phyloP scores from a whole-genome alignment of 2,329 filamentous ascomycete genomes.

The Penicillium sp. region DNA sequence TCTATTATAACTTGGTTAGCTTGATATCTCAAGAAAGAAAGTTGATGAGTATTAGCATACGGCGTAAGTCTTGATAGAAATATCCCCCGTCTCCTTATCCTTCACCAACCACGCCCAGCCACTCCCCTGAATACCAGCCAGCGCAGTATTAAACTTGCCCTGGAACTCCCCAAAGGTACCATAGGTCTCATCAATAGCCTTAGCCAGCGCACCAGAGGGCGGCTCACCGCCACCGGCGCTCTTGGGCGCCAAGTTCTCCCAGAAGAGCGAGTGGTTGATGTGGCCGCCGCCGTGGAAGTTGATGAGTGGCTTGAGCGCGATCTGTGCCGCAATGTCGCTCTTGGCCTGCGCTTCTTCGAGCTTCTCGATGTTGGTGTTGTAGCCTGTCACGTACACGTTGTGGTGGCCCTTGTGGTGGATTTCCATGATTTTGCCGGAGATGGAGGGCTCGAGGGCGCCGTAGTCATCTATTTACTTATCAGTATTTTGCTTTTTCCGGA shows the following conservation, averaged over 20 bases:
- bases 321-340: conserved; percentile 54
- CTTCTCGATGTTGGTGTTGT: conserved; percentile 75
- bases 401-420: conserved; percentile 93
- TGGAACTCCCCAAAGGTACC: conserved; percentile 58
- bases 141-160: conserved; percentile 60
- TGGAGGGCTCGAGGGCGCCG: conserved; percentile 78
- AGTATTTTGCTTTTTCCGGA: not conserved
- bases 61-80: conserved; percentile 62
- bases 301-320: conserved; percentile 57
- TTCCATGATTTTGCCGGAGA: conserved; percentile 94
- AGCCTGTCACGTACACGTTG: conserved; percentile 86
- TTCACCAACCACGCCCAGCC: conserved; percentile 63
- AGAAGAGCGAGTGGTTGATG: conserved; percentile 62
- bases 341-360: conserved; percentile 56
- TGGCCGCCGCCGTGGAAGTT: conserved; percentile 64
- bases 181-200: conserved; percentile 57
- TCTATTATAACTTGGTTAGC: conserved; percentile 37
- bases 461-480: conserved; percentile 70
- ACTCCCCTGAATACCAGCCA: conserved; percentile 62
- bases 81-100: conserved; percentile 56
- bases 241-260: conserved; percentile 64
- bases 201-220: conserved; percentile 54
- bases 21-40: not conserved
- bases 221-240: conserved; percentile 60
- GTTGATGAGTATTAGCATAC: conserved; percentile 32